phyloP scores from a whole-genome alignment of 2,329 filamentous ascomycete species.

The Exophiala viscosa region DNA sequence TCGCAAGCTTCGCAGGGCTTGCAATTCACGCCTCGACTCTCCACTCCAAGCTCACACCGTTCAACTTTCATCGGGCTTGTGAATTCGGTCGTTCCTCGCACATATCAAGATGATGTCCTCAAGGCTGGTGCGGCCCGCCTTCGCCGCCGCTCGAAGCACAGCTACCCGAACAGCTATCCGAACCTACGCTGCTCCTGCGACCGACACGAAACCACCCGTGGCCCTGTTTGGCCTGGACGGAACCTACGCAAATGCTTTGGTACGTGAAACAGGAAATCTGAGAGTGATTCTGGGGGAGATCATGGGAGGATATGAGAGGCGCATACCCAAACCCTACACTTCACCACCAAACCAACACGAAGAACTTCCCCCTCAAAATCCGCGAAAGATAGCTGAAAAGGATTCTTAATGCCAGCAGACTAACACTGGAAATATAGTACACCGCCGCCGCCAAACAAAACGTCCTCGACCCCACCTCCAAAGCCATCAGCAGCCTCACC shows the following conservation, averaged over 20 bases:
- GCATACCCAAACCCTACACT: not conserved
- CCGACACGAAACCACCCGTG: constrained; percentile 76
- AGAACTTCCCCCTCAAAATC: not conserved
- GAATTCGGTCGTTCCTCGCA: constrained; percentile 1
- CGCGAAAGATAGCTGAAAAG: not conserved
- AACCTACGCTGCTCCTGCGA: constrained; percentile 68
- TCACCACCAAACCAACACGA: not conserved
- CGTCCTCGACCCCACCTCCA: constrained; percentile 78
- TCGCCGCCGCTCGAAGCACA: constrained; percentile 58
- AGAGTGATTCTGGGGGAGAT: not conserved
- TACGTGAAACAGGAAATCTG: constrained; percentile 51
- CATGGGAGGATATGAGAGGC: not conserved
- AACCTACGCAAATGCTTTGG: constrained; percentile 97
- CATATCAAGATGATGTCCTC: constrained; percentile 28
- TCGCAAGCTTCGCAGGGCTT: not conserved
- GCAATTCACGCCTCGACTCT: constrained; percentile 10
- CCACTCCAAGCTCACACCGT: constrained; percentile 13
- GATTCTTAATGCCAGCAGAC: not conserved
- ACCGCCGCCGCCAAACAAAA: constrained; percentile 88
- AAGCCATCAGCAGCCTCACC: constrained; percentile 68
- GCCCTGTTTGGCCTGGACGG: constrained; percentile 93
- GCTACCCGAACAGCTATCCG: constrained; percentile 62
- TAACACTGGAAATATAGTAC: constrained; percentile 60
- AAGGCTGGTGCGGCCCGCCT: constrained; percentile 34
- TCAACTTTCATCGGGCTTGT: constrained; percentile 1